These are phyloP conservation scores for Dactylellina sp. DNA, from an alignment of 2,329 filamentous ascomycete species.

Conservation along the genomic window DNA sequence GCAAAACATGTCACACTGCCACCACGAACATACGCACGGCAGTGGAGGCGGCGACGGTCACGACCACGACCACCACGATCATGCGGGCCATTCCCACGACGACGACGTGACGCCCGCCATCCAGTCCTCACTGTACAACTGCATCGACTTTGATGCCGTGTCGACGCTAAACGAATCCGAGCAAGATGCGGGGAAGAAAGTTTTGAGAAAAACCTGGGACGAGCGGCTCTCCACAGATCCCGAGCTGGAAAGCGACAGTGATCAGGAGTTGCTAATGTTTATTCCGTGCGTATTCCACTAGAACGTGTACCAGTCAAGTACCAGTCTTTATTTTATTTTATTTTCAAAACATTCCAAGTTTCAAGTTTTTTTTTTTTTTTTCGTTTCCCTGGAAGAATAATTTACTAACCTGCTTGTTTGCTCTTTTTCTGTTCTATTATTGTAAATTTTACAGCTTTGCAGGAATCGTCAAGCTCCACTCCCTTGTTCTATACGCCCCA, in stretches of 20 bases:
- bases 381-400: background rate
- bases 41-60: conserved; percentile 62
- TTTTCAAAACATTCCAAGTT: conserved; percentile 4
- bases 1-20: conserved; percentile 51
- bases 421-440: conserved; percentile 13
- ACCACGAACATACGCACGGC: conserved; percentile 52
- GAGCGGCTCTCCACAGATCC: conserved; percentile 78
- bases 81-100: conserved; percentile 81
- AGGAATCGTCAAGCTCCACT: conserved; percentile 91
- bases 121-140: conserved; percentile 88
- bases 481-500: conserved; percentile 85
- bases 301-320: too few species aligned
- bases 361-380: conserved; percentile 6
- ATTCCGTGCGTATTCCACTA: conserved; percentile 86
- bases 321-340: conserved; percentile 2
- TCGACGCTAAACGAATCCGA: conserved; percentile 84
- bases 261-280: conserved; percentile 93
- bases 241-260: conserved; percentile 84
- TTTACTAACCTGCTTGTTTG: too few species aligned
- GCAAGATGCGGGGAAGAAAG: conserved; percentile 75
- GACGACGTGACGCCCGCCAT: conserved; percentile 93
- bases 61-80: conserved; percentile 68
- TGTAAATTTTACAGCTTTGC: conserved; percentile 76
- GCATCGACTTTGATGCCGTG: conserved; percentile 89
- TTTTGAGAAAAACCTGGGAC: conserved; percentile 91